Base-by-base conservation (phyloP, 139 green algal species). In the Coelastrella sp. region DNA sequence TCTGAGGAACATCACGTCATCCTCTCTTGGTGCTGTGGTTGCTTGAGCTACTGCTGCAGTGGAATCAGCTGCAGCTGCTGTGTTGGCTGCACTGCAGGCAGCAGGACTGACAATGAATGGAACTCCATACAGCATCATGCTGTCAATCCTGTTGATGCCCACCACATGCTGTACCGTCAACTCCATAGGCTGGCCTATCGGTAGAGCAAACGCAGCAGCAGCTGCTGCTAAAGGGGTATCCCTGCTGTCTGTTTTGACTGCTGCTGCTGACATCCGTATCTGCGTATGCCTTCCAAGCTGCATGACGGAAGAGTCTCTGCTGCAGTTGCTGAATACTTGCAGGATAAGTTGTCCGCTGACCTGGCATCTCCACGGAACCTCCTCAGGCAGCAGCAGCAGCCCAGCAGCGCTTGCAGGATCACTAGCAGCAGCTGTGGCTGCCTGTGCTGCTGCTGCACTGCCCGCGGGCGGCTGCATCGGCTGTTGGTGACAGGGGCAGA, bases 111-210 rank as follows among this genome's bases (percentile, higher is more conserved):
- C 9, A 23, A 82, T 19, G 6, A 82, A 23, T 7, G 75, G 75
- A 51, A 82, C 53, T 34, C 75, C 75, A 30, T 82, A 82, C 53
- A 82, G 35, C 75, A 82, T 51, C 75, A 82, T 82, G 35, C 53
- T 69, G 53, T 82, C 75, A 32, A 82, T 60, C 19, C 38, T 25
- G 2, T 25, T 48, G 19, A 82, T 23, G 4, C 25, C 9, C 5
- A 71, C 75, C 4, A 25, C 75, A 57, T 82, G 75, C 35, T 45
- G 25, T 3, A 69, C 75, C 23, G n/a, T 2, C 21, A 82, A n/a
- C 34, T 59, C n/a, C 35, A 51, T 71, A 0, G 53, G 35, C 37
- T 82, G 75, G 2, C 53, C 75, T 38, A 5, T 23, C 23, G 75
- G 53, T n/a, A 82, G 23, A 2, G 34, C 30, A 1, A 80, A 40